phyloP scores from a whole-genome alignment of 2,329 filamentous ascomycete species.

The Nothophaeocryptopus gaeumannii region DNA sequence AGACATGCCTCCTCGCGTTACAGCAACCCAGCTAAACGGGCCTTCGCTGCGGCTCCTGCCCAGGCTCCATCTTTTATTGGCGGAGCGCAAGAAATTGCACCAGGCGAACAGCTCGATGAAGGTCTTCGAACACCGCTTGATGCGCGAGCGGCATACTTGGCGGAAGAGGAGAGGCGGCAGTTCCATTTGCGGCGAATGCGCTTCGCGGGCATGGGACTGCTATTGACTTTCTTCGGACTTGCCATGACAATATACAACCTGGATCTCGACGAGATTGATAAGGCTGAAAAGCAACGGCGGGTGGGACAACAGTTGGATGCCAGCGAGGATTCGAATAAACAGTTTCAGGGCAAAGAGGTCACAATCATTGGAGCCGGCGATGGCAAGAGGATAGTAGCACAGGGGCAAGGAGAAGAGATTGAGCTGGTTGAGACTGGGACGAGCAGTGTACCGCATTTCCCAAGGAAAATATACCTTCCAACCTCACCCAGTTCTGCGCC shows the following conservation, averaged over 20 bases:
- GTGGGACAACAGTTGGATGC: constrained; percentile 34
- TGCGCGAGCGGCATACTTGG: constrained; percentile 25
- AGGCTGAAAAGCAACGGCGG: constrained; percentile 22
- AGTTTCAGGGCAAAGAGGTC: constrained; percentile 55
- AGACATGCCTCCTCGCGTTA: constrained; percentile 34
- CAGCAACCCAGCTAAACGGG: constrained; percentile 34
- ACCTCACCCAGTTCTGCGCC: constrained; percentile 36
- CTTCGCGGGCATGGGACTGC: constrained; percentile 37
- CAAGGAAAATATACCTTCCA: constrained; percentile 66
- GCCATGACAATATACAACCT: constrained; percentile 33
- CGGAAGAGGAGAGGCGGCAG: constrained; percentile 30
- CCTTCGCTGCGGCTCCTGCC: constrained; percentile 24
- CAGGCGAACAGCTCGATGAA: constrained; percentile 7
- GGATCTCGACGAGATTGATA: constrained; percentile 34
- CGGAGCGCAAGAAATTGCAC: constrained; percentile 8
- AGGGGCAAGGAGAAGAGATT: constrained; percentile 53
- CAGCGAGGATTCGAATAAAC: constrained; percentile 33
- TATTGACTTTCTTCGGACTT: constrained; percentile 32
- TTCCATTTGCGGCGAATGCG: constrained; percentile 36
- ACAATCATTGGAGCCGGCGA: constrained; percentile 62
- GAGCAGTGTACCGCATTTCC: constrained; percentile 74
- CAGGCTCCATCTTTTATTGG: constrained; percentile 24
- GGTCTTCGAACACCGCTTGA: constrained; percentile 25
- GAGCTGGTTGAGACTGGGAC: constrained; percentile 81
- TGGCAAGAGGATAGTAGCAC: constrained; percentile 46